Evolutionary conservation across 2,329 filamentous ascomycete species (phyloP), one percentile per base, ranked within the genome.

Genomic region (Alternaria sp.): DNA sequence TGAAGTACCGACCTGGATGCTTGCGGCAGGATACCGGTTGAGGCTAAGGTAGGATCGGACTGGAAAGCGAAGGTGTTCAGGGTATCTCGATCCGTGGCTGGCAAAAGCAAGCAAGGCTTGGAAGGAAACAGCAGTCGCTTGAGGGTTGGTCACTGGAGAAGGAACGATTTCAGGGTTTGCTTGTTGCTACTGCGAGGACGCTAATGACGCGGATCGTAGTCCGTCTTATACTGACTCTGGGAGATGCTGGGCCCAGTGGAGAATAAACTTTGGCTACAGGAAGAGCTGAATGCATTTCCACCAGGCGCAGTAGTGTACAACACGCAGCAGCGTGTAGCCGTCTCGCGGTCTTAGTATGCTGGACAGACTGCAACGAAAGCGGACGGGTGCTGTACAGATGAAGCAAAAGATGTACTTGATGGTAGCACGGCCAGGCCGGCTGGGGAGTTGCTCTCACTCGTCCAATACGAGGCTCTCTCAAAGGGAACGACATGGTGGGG

Each of bases 141-240:
- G 64, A 44, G 51, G 60, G 63, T 57, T 62, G 66, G 58, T 43
- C 38, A 32, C 30, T 60, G 65, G 43, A 65, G 60, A 63, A 61
- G 63, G 60, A 62, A 63, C 59, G 63, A 63, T 63, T 51, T 48
- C 52, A 56, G 57, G 45, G 58, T 49, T 60, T 65, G 66, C 59
- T 62, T 60, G 66, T 62, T 71, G 71, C 57, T 69, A 66, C 62
- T 62, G 52, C 69, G 64, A 28, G 65, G 65, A 66, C 68, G 68
- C 70, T 73, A 71, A 66, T 53, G 60, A 67, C 54, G 74, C 71
- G 73, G 74, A 71, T 67, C 67, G 54, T 69, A 43, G 67, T 66
- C 70, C 67, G 67, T 75, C 72, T 78, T 78, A 78, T 78, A 78
- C 67, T 69, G 62, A 63, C 56, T 46, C 57, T 64, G 59, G 61